phyloP scores from a whole-genome alignment of 495 filamentous ascomycete genomes.

The Massariosphaeria phaeospora region DNA sequence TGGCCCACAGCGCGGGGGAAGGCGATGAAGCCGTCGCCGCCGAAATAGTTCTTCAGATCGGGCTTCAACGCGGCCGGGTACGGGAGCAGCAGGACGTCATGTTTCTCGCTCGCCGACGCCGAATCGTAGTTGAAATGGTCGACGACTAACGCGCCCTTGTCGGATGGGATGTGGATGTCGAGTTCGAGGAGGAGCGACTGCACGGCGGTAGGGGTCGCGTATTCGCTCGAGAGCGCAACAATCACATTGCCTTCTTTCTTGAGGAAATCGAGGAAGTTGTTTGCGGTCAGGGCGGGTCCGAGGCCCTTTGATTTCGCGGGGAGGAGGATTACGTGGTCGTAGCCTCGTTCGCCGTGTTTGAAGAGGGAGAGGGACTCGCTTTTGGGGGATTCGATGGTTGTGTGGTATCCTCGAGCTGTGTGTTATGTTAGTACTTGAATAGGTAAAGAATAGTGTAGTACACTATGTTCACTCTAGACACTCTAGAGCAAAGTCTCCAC shows the following conservation, averaged over 20 bases:
- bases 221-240: slow-evolving; percentile 72
- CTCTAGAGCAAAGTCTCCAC: no score
- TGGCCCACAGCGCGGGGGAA: slow-evolving; percentile 77
- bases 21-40: slow-evolving; percentile 64
- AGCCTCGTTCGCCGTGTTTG: slow-evolving; percentile 76
- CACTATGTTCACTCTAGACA: no score
- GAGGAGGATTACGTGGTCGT: slow-evolving; percentile 85
- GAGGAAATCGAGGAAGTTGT: slow-evolving; percentile 82
- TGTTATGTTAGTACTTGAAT: slow-evolving; percentile 16
- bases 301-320: slow-evolving; percentile 86
- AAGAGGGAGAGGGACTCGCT: slow-evolving; percentile 77
- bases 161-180: slow-evolving; percentile 82
- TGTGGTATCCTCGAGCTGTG: slow-evolving; percentile 73
- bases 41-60: slow-evolving; percentile 76
- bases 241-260: slow-evolving; percentile 90
- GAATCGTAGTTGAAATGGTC: slow-evolving; percentile 96
- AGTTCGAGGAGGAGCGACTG: slow-evolving; percentile 84
- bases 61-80: slow-evolving; percentile 55
- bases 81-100: slow-evolving; percentile 80
- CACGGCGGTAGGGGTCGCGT: slow-evolving; percentile 67
- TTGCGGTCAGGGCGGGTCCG: slow-evolving; percentile 80
- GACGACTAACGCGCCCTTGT: slow-evolving; percentile 74
- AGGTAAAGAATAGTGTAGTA: not conserved
- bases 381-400: slow-evolving; percentile 81
- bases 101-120: slow-evolving; percentile 66